Evolutionary conservation across 2,329 filamentous ascomycete genomes (phyloP), one percentile per base, ranked within the genome.

Genomic region (Zymoseptoria pseudotritici): DNA sequence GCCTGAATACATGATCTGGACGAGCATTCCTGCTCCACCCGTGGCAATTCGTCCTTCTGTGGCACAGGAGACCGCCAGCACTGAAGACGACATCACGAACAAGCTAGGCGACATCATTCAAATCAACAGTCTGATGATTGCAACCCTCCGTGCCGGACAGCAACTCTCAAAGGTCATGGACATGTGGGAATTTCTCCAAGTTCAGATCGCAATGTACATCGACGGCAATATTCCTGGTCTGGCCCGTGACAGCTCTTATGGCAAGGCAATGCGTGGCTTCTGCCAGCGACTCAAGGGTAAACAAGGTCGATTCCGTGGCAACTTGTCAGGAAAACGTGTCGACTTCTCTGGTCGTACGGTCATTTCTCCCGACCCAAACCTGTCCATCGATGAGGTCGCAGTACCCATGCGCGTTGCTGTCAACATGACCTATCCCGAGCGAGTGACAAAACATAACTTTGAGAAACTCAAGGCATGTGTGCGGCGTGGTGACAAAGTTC

Each of bases 1-100:
- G 19, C 94, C 94, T 0, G 94, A 99, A 73, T 96, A 96, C 86
- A 95, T 97, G 73, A 85, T 99, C 52, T 99, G 94, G 94, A 92
- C 96, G 71, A 96, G 91, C 70, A 82, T 99, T 42, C 94, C 94
- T 0, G 93, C 93, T 0, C 93, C 94, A 1, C 94, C 94, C 0
- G 90, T 97, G 5, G 95, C 91, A 67, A 96, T 99, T 69, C 84
- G 94, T 61, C 94, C 94, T 0, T 97, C 92, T 0, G 94, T 99
- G 19, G 88, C 88, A 29, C 94, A 97, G 74, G 94, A 97, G 64
- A 90, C 86, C 61, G 89, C 92, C 3, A 97, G 90, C 65, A 99
- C 90, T 20, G 94, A 99, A 74, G 94, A 99, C 71, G 94, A 99
- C 69, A 83, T 99, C 62, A 99, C 94, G 0, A 92, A 93, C 57